These are phyloP conservation scores for Solanum chmielewskii DNA, from an alignment of 257 asterid species.

Conservation along the genomic window DNA sequence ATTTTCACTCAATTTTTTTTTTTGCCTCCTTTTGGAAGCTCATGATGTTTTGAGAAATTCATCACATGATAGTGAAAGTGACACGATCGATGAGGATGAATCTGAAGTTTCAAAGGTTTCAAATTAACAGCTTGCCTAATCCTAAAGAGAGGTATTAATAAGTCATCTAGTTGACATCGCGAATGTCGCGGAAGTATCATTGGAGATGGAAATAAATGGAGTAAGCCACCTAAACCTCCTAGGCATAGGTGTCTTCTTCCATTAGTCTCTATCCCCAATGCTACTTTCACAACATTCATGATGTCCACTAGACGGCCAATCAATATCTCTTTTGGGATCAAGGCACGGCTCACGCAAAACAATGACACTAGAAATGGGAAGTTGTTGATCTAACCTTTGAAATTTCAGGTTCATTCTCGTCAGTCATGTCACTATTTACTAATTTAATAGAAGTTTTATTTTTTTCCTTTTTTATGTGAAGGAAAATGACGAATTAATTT, in stretches of 20 bases:
- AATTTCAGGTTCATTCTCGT: conserved; percentile 2
- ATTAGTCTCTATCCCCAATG: conserved; percentile 22
- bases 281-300: conserved; percentile 58
- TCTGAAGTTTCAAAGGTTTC: conserved; percentile 12
- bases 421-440: conserved; percentile 1
- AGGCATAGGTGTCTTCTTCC: too few species aligned
- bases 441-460: too few species aligned
- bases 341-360: conserved; percentile 28
- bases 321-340: conserved; percentile 36
- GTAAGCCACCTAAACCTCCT: conserved; percentile 34
- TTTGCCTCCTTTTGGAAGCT: neutral
- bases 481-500: too few species aligned
- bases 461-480: too few species aligned
- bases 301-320: conserved; percentile 27
- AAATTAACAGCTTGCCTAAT: conserved; percentile 13
- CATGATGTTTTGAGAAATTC: too few species aligned
- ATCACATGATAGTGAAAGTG: neutral
- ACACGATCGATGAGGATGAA: conserved; percentile 1
- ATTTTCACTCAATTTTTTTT: neutral
- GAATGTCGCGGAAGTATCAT: conserved; percentile 49
- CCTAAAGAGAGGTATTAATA: conserved; percentile 45
- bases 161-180: conserved; percentile 30
- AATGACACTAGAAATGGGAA: conserved; percentile 5
- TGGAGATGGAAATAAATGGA: conserved; percentile 60
- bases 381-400: conserved; percentile 6